Evolutionary conservation across 768 basidiomycete genomes (phyloP).

Genomic region (Hysterangium stoloniferum): DNA sequence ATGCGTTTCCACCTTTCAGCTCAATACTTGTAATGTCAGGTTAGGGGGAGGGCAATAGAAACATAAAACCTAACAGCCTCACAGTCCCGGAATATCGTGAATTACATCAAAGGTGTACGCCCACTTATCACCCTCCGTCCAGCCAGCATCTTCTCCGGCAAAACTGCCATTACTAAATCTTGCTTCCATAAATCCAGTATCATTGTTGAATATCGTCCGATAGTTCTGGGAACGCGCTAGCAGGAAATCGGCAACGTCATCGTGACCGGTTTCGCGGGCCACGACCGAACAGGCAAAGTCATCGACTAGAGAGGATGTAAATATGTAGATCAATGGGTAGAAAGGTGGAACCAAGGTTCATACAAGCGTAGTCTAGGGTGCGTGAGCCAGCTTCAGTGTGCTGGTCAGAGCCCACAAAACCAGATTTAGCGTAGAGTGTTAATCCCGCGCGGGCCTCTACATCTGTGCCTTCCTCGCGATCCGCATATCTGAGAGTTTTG

Average conservation of each 20-base stretch:
- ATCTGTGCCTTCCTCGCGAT: constrained; percentile 68
- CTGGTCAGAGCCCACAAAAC: constrained; percentile 73
- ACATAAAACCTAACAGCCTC: no score
- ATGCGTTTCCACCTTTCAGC: constrained; percentile 54
- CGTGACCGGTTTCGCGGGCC: constrained; percentile 45
- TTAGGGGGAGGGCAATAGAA: neutral
- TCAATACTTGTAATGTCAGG: constrained; percentile 28
- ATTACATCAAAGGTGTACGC: constrained; percentile 75
- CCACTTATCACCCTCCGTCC: constrained; percentile 79
- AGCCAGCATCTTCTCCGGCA: constrained; percentile 63
- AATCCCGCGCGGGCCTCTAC: constrained; percentile 79
- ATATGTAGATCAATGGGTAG: neutral
- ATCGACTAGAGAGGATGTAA: constrained; percentile 42
- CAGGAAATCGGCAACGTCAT: constrained; percentile 42
- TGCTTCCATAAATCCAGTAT: constrained; percentile 79
- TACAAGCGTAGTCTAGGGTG: constrained; percentile 74
- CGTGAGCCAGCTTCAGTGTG: constrained; percentile 76
- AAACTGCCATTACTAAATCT: constrained; percentile 58
- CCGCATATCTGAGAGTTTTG: constrained; percentile 43
- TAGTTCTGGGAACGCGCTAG: constrained; percentile 48
- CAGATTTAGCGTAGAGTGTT: constrained; percentile 52
- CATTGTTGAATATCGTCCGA: constrained; percentile 58
- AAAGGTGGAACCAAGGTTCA: constrained; percentile 15
- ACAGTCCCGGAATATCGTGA: constrained; percentile 55
- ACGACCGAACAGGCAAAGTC: constrained; percentile 68